These are phyloP conservation scores for Penicillium sp. DNA, from an alignment of 2,329 filamentous ascomycete genomes.

Conservation along the genomic window DNA sequence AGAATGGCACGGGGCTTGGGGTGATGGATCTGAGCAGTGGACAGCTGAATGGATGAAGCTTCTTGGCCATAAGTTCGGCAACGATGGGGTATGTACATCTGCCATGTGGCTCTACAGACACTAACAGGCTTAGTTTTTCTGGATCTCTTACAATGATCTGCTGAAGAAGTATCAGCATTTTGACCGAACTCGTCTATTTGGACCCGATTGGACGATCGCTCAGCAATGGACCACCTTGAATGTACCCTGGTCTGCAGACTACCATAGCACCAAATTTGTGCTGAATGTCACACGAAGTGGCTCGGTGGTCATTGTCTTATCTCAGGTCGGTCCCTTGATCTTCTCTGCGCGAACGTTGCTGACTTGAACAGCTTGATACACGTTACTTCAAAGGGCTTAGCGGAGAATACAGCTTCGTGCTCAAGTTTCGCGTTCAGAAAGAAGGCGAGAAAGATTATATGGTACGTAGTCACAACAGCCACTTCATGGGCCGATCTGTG, in stretches of 20 bases:
- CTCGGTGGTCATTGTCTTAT: constrained; percentile 54
- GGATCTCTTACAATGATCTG: constrained; percentile 56
- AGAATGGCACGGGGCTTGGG: constrained; percentile 78
- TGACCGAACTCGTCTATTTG: constrained; percentile 56
- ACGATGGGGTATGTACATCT: constrained; percentile 54
- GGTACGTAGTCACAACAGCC: constrained; percentile 51
- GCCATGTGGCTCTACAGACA: not conserved
- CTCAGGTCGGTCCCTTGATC: constrained; percentile 38
- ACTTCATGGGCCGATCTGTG: constrained; percentile 65
- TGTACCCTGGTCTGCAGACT: constrained; percentile 57
- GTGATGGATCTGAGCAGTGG: constrained; percentile 79
- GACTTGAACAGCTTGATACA: constrained; percentile 46
- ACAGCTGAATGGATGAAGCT: constrained; percentile 70
- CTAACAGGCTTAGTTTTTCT: constrained; percentile 44
- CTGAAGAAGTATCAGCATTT: constrained; percentile 55
- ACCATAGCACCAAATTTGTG: constrained; percentile 55
- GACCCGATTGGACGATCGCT: constrained; percentile 54
- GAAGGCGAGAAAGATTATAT: constrained; percentile 57
- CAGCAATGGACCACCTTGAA: constrained; percentile 57
- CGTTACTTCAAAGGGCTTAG: constrained; percentile 56
- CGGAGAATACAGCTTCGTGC: constrained; percentile 52
- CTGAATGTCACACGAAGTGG: constrained; percentile 49
- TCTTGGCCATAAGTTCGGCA: constrained; percentile 67
- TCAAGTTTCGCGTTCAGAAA: constrained; percentile 56
- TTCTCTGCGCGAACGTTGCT: constrained; percentile 1